Base-by-base conservation (phyloP, 371 early-diverging fungal genomes). In the Syncephalis plumigaleata region DNA sequence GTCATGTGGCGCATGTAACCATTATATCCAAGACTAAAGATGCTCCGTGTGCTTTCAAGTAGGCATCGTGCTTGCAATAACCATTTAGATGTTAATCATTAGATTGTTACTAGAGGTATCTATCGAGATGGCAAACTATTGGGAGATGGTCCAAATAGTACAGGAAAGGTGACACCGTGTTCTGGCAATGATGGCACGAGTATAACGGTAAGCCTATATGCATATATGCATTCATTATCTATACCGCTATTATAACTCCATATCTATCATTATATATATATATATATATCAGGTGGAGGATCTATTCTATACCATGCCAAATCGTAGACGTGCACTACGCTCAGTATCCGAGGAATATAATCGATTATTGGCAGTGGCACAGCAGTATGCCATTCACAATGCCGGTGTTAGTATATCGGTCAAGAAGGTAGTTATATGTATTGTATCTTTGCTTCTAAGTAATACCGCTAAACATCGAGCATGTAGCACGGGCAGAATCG, bases 111-210 rank as follows among this genome's bases (percentile, higher is more conserved):
- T 51, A 77, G 84, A 52, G 92, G 91, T 3, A 55, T 52, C 11
- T 95, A 91, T 57, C 63, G 79, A 0, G 90, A 92, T 55, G 93
- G 94, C 15, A 72, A 77, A 42, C 61, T 92, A 20, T 67, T 75
- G 24, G 72, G 89, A 9, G 62, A 73, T 2, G 75, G 71, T 45
- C 76, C 80, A 0, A 87, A 86, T 1, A 71, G 63, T 27, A 61
- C 59, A 36, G 66, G 75, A 13, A 85, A 84, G 18, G 89, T 92
- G 26, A 85, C 80, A 54, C 82, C 92, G 0, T 84, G 84, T 53
- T 94, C 93, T 3, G 95, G 92, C 9, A 93, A 93, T 55, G 68
- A 71, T 46, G 97, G 97, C 26, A 96, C 95, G 0, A 75, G 75
- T 27, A 87, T 96, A 39, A 77, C 81, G 27, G 90, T 79, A 63